These are phyloP conservation scores for Phlyctochytrium bullatum DNA, from an alignment of 192 early-diverging fungal genomes.

Conservation along the genomic window DNA sequence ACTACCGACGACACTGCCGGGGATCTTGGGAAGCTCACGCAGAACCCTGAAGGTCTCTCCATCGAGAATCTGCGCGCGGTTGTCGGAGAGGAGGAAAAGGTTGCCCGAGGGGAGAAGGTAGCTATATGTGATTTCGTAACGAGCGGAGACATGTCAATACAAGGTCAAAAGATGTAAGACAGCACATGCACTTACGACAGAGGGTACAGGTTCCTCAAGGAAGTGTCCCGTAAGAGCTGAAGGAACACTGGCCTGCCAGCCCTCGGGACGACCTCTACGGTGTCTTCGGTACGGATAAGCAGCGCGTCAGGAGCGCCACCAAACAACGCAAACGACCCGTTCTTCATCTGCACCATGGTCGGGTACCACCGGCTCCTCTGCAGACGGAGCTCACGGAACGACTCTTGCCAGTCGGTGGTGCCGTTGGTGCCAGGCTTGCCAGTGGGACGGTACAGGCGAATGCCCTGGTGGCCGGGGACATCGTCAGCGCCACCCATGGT, in stretches of 20 bases:
- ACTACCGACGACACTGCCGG: slow-evolving; percentile 16
- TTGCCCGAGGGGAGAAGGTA: slow-evolving; percentile 14
- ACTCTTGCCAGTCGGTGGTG: neutral
- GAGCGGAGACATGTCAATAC: too few relatives aligned
- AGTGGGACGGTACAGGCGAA: neutral
- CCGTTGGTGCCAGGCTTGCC: neutral
- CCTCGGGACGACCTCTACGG: slow-evolving; percentile 6
- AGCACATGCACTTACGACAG: too few relatives aligned
- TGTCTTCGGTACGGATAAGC: slow-evolving; percentile 5
- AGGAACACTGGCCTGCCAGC: slow-evolving; percentile 7
- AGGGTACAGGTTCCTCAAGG: slow-evolving; percentile 25
- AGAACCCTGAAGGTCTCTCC: slow-evolving; percentile 30
- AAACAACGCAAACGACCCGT: slow-evolving; percentile 52
- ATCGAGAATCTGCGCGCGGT: slow-evolving; percentile 4
- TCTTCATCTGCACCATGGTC: slow-evolving; percentile 20
- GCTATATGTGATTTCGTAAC: too few relatives aligned
- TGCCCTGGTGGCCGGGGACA: neutral
- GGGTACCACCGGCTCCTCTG: slow-evolving; percentile 19
- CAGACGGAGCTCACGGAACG: too few relatives aligned
- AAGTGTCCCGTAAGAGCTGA: neutral
- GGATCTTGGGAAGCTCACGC: slow-evolving; percentile 46
- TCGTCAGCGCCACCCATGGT: slow-evolving; percentile 5
- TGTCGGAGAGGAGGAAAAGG: slow-evolving; percentile 4
- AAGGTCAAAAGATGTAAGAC: too few relatives aligned
- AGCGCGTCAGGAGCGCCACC: slow-evolving; percentile 42